phyloP scores from a whole-genome alignment of 345 rosid species.

The Leavenworthia alabamica region DNA sequence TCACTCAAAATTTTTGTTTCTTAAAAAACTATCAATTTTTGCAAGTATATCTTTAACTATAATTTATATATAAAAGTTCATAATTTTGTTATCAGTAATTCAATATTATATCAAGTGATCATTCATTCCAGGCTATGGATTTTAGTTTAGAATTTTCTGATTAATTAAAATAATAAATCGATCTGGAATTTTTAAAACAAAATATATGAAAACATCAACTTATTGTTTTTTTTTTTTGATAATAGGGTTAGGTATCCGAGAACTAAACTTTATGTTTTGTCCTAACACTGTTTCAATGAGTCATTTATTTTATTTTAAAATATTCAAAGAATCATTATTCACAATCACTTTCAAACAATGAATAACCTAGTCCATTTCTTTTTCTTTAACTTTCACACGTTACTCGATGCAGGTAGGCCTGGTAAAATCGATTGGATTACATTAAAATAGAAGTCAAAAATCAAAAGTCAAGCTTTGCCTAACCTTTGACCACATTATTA shows the following conservation, averaged over 20 bases:
- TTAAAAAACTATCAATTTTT: not conserved
- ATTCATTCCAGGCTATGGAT: not conserved
- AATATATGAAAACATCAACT: not conserved
- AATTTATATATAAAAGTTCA: too few species aligned
- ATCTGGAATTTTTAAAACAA: not conserved
- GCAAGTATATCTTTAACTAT: not conserved
- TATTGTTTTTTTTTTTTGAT: too few species aligned
- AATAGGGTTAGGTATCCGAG: slow-evolving; percentile 3
- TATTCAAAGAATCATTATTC: slow-evolving; percentile 12
- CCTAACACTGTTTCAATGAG: not conserved
- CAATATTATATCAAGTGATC: not conserved
- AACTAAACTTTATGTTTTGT: not conserved
- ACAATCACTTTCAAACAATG: slow-evolving; percentile 21
- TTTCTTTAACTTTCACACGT: slow-evolving; percentile 9
- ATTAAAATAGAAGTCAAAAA: slow-evolving; percentile 21
- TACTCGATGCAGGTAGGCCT: slow-evolving; percentile 25
- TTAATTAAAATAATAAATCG: too few species aligned
- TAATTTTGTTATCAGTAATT: not conserved
- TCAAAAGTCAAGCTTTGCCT: slow-evolving; percentile 30
- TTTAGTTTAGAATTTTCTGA: too few species aligned
- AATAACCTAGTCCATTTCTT: slow-evolving; percentile 15
- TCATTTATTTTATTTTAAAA: not conserved
- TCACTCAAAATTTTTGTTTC: slow-evolving; percentile 1
- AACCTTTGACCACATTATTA: slow-evolving; percentile 29
- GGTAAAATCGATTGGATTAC: slow-evolving; percentile 13